A percentile compares a stretch with the other conserved stretches of the same genome.
phyloP scores from a whole-genome alignment of 495 filamentous ascomycete species.

The Hypoxylon crocopeplum region DNA sequence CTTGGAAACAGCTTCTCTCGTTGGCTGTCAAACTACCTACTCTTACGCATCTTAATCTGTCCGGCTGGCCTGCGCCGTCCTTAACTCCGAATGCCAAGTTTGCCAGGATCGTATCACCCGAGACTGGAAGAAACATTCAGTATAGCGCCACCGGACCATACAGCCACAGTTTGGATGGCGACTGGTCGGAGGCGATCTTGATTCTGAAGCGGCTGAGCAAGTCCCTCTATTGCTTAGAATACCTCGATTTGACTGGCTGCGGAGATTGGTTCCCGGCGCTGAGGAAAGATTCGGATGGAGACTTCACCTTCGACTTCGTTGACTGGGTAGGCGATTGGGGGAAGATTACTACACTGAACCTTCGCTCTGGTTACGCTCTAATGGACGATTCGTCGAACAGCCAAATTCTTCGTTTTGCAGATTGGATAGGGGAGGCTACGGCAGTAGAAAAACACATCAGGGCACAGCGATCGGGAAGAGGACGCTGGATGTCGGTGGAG shows the following conservation, averaged over 20 bases:
- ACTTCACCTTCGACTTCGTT: constrained; percentile 40
- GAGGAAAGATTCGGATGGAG: constrained; percentile 34
- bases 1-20: constrained; percentile 71
- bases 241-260: constrained; percentile 83
- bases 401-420: constrained; percentile 36
- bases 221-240: constrained; percentile 73
- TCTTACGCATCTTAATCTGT: constrained; percentile 79
- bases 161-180: constrained; percentile 66
- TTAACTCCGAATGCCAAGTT: constrained; percentile 68
- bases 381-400: constrained; percentile 25
- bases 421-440: constrained; percentile 40
- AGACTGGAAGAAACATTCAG: constrained; percentile 48
- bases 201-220: constrained; percentile 73
- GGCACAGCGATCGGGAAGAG: constrained; percentile 42
- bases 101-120: constrained; percentile 52
- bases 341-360: constrained; percentile 46
- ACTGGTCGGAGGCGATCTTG: constrained; percentile 73
- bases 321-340: constrained; percentile 57
- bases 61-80: constrained; percentile 80
- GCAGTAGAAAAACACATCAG: constrained; percentile 49
- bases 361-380: constrained; percentile 45
- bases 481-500: constrained; percentile 50
- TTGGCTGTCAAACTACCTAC: constrained; percentile 66
- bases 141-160: constrained; percentile 72
- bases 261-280: constrained; percentile 72